phyloP scores from a whole-genome alignment of 2,329 filamentous ascomycete genomes.

The Penicillium sp. region DNA sequence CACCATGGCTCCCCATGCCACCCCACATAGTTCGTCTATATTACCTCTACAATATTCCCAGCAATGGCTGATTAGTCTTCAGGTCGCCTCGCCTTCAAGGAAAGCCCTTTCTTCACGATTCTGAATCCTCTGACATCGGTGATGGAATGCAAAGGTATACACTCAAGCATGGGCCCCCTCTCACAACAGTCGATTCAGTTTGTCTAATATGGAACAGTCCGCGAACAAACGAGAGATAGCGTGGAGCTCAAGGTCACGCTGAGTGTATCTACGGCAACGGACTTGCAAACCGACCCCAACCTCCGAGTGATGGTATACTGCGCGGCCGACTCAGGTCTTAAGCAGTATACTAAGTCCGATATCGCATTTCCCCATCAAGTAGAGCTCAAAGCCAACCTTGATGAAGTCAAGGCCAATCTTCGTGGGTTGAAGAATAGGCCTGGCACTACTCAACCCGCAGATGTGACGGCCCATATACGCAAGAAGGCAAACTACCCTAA shows the following conservation, averaged over 20 bases:
- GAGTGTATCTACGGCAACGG: conserved; percentile 59
- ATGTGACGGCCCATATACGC: conserved; percentile 80
- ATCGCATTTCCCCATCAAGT: conserved; percentile 91
- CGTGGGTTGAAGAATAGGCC: conserved; percentile 95
- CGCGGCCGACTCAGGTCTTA: conserved; percentile 65
- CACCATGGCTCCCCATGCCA: conserved; percentile 40
- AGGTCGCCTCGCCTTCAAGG: conserved; percentile 66
- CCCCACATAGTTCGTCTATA: conserved; percentile 36
- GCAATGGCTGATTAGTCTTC: conserved; percentile 41
- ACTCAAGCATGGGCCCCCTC: neutral
- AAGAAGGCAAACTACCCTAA: conserved; percentile 74
- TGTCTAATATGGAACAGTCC: conserved; percentile 52
- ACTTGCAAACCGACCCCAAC: conserved; percentile 65
- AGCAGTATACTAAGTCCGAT: conserved; percentile 66
- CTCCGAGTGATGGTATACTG: conserved; percentile 84
- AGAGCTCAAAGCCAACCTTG: conserved; percentile 87
- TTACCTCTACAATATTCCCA: conserved; percentile 9
- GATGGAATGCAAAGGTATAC: conserved; percentile 74
- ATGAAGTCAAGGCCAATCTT: conserved; percentile 89
- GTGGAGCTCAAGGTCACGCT: conserved; percentile 65
- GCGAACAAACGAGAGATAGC: conserved; percentile 65
- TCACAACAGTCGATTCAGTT: neutral
- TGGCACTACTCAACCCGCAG: conserved; percentile 89
- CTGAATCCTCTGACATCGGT: conserved; percentile 68
- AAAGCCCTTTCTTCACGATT: conserved; percentile 85